Conservation (phyloP, 1,284 basidiomycete species). For the Puccinia triticina region DNA sequence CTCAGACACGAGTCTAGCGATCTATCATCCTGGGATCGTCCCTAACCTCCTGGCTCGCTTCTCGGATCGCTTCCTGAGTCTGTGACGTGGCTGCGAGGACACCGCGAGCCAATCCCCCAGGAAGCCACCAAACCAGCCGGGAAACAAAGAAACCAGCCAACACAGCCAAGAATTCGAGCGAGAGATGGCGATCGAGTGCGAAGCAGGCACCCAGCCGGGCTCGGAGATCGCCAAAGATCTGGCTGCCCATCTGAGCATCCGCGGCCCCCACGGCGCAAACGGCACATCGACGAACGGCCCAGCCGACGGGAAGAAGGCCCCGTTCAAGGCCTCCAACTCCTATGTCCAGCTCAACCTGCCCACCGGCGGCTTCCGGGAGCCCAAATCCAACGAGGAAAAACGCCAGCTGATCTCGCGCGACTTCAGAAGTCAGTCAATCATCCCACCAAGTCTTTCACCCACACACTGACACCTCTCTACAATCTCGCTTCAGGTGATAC, state of each 20-base stretch:
- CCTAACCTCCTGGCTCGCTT: too few species aligned
- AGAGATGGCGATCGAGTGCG: neutral
- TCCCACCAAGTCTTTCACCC: neutral
- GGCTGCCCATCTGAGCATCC: neutral
- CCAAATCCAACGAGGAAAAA: constrained; percentile 36
- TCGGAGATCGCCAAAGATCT: neutral
- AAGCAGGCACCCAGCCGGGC: neutral
- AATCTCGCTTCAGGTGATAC: constrained; percentile 61
- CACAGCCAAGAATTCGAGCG: too few species aligned
- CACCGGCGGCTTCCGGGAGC: constrained; percentile 1
- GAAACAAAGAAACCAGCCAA: too few species aligned
- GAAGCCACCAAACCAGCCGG: too few species aligned
- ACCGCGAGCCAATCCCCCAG: too few species aligned
- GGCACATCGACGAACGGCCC: neutral
- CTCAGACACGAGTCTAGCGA: too few species aligned
- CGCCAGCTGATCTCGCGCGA: constrained; percentile 10
- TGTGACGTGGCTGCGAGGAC: too few species aligned
- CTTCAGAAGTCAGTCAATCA: constrained; percentile 26
- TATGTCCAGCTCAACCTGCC: constrained; percentile 8
- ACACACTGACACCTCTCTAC: neutral
- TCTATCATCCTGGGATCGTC: too few species aligned
- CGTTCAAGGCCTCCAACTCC: neutral
- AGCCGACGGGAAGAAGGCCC: neutral
- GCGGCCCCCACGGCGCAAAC: neutral
- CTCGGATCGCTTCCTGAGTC: too few species aligned